Percentiles rank a stretch among this genome's conserved stretches.
phyloP scores from a whole-genome alignment of 129 eudicot genomes.

The Rutidosis leptorrhynchoides region DNA sequence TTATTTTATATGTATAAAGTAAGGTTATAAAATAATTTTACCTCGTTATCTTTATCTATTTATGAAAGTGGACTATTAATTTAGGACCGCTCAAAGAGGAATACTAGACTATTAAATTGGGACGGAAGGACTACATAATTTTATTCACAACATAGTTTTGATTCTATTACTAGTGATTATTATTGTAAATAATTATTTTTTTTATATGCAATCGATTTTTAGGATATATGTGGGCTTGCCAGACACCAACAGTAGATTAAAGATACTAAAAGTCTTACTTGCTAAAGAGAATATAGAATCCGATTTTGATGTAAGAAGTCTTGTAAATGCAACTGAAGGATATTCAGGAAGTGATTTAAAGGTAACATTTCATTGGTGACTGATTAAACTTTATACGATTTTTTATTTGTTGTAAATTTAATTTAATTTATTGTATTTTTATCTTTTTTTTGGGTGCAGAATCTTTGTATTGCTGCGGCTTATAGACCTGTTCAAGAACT shows the following conservation, averaged over 20 bases:
- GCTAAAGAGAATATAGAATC: conserved; percentile 70
- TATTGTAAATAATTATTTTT: no score
- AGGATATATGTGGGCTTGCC: conserved; percentile 96
- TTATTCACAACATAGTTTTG: neutral
- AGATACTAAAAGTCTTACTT: conserved; percentile 84
- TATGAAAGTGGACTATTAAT: no score
- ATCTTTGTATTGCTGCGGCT: conserved; percentile 98
- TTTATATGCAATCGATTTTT: conserved; percentile 7
- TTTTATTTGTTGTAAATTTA: neutral
- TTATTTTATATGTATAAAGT: no score
- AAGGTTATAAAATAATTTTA: no score
- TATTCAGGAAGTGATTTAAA: conserved; percentile 93
- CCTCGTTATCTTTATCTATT: no score
- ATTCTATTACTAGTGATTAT: neutral
- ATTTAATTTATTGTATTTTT: neutral
- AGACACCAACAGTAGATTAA: conserved; percentile 78
- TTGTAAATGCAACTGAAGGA: conserved; percentile 94
- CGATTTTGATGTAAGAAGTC: conserved; percentile 55
- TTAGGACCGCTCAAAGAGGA: no score
- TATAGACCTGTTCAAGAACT: conserved; percentile 98
- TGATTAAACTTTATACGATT: neutral
- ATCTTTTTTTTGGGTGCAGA: conserved; percentile 42
- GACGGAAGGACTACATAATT: no score
- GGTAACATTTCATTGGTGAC: conserved; percentile 36
- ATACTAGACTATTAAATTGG: no score